These are phyloP conservation scores for Casuarina cunninghamiana DNA, from an alignment of 306 rosid species.

Conservation along the genomic window DNA sequence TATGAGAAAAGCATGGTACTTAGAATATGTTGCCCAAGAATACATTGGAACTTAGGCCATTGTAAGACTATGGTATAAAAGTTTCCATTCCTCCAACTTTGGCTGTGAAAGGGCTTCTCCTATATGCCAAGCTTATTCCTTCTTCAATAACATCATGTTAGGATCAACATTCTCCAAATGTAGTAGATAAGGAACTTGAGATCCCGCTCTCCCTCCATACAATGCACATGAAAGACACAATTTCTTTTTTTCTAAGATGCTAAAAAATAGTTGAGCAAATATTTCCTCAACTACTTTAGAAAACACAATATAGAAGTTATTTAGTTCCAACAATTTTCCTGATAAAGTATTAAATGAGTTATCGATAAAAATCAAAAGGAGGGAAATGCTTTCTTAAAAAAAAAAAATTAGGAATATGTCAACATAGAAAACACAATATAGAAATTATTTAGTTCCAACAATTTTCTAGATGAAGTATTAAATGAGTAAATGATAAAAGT, in stretches of 20 bases:
- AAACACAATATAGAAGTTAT: slow-evolving; percentile 2
- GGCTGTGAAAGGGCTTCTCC: slow-evolving; percentile 85
- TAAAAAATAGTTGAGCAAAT: neutral
- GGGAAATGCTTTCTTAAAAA: neutral
- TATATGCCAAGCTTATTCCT: slow-evolving; percentile 89
- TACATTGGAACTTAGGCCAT: slow-evolving; percentile 90
- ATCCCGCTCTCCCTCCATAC: too few species aligned
- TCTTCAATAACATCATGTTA: slow-evolving; percentile 44
- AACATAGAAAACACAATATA: neutral
- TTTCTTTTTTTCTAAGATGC: too few species aligned
- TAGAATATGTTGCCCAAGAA: slow-evolving; percentile 79
- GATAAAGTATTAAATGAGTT: neutral
- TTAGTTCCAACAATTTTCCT: neutral
- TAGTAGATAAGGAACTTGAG: too few species aligned
- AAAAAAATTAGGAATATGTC: neutral
- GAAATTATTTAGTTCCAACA: too few species aligned
- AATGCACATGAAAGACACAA: too few species aligned
- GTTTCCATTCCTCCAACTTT: slow-evolving; percentile 82
- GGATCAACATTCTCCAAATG: too few species aligned
- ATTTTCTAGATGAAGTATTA: too few species aligned
- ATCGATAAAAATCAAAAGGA: too few species aligned
- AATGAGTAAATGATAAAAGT: too few species aligned
- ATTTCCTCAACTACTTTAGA: neutral
- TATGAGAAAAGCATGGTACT: slow-evolving; percentile 36
- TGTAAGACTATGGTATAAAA: slow-evolving; percentile 82